phyloP scores from a whole-genome alignment of 139 green algal species.

The Eudorina sp. region DNA sequence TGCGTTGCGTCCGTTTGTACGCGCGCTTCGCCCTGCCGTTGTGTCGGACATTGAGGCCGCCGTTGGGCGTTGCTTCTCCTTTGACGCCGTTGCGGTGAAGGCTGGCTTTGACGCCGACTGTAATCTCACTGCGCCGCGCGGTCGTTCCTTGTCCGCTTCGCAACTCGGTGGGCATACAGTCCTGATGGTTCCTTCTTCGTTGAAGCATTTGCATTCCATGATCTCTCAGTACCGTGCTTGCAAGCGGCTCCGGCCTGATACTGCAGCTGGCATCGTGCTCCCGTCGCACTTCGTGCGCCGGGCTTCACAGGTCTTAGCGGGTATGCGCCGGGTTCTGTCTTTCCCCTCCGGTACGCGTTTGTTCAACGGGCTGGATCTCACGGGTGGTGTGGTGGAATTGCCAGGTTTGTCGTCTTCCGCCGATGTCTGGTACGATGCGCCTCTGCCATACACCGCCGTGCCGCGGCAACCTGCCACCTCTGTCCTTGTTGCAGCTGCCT shows the following conservation, averaged over 20 bases:
- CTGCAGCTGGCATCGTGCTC: neutral
- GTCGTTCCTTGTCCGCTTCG: neutral
- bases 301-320: neutral
- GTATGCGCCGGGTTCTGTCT: neutral
- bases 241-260: neutral
- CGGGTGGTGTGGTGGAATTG: neutral
- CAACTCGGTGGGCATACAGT: neutral
- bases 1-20: too few relatives aligned
- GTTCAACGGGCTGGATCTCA: neutral
- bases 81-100: neutral
- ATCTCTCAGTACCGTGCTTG: neutral
- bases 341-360: neutral
- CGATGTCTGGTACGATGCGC: constrained; percentile 1
- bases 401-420: neutral
- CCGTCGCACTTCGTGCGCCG: neutral
- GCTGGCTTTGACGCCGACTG: neutral
- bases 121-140: neutral
- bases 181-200: neutral
- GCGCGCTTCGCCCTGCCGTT: too few relatives aligned
- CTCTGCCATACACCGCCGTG: neutral
- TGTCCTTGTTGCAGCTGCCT: neutral
- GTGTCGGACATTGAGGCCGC: neutral
- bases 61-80: neutral
- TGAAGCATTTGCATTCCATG: neutral
- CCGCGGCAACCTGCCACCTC: too few relatives aligned